These are phyloP conservation scores for Ajuga chamaepitys DNA, from an alignment of 257 asterid species.

Conservation along the genomic window DNA sequence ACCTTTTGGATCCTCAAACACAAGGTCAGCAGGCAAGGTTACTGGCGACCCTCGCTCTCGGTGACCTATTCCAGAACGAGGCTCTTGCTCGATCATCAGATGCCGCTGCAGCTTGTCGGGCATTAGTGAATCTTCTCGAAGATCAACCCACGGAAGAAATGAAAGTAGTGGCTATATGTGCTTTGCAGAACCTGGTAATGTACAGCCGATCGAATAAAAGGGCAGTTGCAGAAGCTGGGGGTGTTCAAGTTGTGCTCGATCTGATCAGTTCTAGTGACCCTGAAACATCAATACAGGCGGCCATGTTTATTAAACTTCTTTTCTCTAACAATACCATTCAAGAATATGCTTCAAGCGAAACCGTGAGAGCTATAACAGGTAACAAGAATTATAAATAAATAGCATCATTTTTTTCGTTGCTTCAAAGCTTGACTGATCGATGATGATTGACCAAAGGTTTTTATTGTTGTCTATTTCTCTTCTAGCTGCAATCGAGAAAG, in stretches of 20 bases:
- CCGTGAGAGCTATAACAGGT: slow-evolving; percentile 98
- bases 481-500: slow-evolving; percentile 92
- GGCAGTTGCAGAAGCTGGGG: slow-evolving; percentile 99
- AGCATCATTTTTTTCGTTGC: not conserved
- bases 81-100: slow-evolving; percentile 88
- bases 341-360: slow-evolving; percentile 98
- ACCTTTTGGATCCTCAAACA: slow-evolving; percentile 97
- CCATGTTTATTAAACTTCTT: slow-evolving; percentile 91
- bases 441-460: not conserved
- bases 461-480: not conserved
- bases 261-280: slow-evolving; percentile 90
- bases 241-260: slow-evolving; percentile 96
- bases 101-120: slow-evolving; percentile 97
- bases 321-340: slow-evolving; percentile 92
- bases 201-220: slow-evolving; percentile 90
- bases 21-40: slow-evolving; percentile 97
- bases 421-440: slow-evolving; percentile 6
- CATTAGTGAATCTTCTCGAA: slow-evolving; percentile 93
- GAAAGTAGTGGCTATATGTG: slow-evolving; percentile 97
- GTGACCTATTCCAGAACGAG: slow-evolving; percentile 94
- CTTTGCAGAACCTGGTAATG: slow-evolving; percentile 95
- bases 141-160: slow-evolving; percentile 99
- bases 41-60: slow-evolving; percentile 93
- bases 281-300: slow-evolving; percentile 96
- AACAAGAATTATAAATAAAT: too few species aligned